Conservation (phyloP, 306 rosid genomes). For the Canavalia ensiformis region DNA sequence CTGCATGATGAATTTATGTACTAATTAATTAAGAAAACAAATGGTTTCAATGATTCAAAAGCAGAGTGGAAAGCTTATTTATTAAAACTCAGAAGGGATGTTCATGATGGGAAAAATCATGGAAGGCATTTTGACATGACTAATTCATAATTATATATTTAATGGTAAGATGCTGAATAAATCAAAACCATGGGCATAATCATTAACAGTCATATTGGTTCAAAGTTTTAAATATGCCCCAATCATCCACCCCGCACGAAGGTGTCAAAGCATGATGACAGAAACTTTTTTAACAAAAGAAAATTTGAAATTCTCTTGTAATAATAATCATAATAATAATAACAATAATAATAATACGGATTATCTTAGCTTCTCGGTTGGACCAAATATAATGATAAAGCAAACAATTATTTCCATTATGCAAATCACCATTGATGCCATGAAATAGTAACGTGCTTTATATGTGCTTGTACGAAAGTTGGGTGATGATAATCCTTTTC, state of each 20-base stretch:
- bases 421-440: slow-evolving; percentile 3
- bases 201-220: slow-evolving; percentile 32
- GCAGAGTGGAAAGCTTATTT: slow-evolving; percentile 27
- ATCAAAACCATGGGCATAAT: slow-evolving; percentile 28
- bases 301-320: background rate
- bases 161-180: slow-evolving; percentile 29
- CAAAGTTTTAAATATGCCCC: slow-evolving; percentile 13
- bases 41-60: background rate
- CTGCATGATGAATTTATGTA: slow-evolving; percentile 5
- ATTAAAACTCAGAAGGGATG: slow-evolving; percentile 30
- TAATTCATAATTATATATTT: slow-evolving; percentile 10
- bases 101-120: slow-evolving; percentile 43
- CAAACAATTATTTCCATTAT: slow-evolving; percentile 26
- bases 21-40: background rate
- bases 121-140: slow-evolving; percentile 29
- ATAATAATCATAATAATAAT: background rate
- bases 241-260: slow-evolving; percentile 37
- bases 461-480: background rate
- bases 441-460: slow-evolving; percentile 25
- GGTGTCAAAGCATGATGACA: slow-evolving; percentile 34
- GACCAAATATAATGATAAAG: slow-evolving; percentile 27
- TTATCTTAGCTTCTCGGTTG: slow-evolving; percentile 8
- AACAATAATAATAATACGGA: slow-evolving; percentile 9
- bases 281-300: slow-evolving; percentile 34
- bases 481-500: slow-evolving; percentile 22